These are phyloP conservation scores for Flaveria bidentis DNA, from an alignment of 129 eudicot genomes.

Conservation along the genomic window DNA sequence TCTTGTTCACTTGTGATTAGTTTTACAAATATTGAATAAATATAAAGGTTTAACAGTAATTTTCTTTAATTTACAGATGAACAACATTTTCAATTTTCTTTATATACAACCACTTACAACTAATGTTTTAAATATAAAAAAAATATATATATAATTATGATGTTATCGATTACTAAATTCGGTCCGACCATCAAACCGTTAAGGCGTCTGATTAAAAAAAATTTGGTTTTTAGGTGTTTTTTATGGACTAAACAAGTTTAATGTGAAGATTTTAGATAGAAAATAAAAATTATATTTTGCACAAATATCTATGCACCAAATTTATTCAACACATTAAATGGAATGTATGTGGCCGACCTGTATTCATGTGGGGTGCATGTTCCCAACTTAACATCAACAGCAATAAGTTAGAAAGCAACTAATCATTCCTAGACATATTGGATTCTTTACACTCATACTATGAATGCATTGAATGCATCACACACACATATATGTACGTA, in stretches of 20 bases:
- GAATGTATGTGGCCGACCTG: conserved; percentile 27
- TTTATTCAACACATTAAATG: conserved; percentile 27
- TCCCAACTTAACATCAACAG: conserved; percentile 34
- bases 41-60: too few species aligned
- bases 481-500: background rate
- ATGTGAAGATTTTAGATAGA: background rate
- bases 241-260: background rate
- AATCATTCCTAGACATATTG: conserved; percentile 42
- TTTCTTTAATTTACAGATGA: too few species aligned
- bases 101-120: too few species aligned
- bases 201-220: too few species aligned
- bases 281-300: background rate
- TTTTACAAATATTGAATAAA: too few species aligned
- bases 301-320: conserved; percentile 21
- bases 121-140: too few species aligned
- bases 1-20: too few species aligned
- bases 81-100: too few species aligned
- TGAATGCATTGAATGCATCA: conserved; percentile 29
- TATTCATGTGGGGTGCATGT: conserved; percentile 36
- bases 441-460: conserved; percentile 26
- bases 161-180: too few species aligned
- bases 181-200: too few species aligned
- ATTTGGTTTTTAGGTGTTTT: too few species aligned
- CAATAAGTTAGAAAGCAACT: conserved; percentile 44
- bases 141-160: too few species aligned